Evolutionary conservation across 129 eudicot species (phyloP).

Genomic region (Ambrosia artemisiifolia): DNA sequence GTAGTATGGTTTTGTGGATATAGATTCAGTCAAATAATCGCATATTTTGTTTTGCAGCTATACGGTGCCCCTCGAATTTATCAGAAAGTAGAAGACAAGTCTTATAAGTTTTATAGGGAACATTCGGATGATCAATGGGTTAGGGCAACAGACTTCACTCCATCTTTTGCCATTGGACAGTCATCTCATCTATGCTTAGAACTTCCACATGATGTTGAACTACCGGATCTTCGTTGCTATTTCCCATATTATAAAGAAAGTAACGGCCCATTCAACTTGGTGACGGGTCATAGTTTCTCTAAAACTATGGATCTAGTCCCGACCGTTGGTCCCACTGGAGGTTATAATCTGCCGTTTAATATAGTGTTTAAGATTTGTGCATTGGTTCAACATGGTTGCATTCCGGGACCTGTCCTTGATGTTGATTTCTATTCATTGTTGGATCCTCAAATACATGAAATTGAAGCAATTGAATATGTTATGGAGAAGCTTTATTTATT

Average conservation of each 20-base stretch:
- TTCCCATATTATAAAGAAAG: slow-evolving; percentile 52
- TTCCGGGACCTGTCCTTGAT: slow-evolving; percentile 72
- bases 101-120: slow-evolving; percentile 35
- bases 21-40: no score
- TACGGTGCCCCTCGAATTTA: slow-evolving; percentile 73
- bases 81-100: slow-evolving; percentile 35
- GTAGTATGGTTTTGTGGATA: not conserved
- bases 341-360: slow-evolving; percentile 44
- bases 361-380: slow-evolving; percentile 56
- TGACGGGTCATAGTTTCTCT: slow-evolving; percentile 47
- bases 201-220: slow-evolving; percentile 44
- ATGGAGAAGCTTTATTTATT: slow-evolving; percentile 53
- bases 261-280: slow-evolving; percentile 34
- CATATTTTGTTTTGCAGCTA: slow-evolving; percentile 35
- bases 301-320: slow-evolving; percentile 55
- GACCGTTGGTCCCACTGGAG: slow-evolving; percentile 48
- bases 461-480: slow-evolving; percentile 49
- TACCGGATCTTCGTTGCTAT: slow-evolving; percentile 50
- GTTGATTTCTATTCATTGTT: slow-evolving; percentile 45
- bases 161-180: slow-evolving; percentile 60
- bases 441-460: slow-evolving; percentile 47
- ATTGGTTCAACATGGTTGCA: slow-evolving; percentile 80
- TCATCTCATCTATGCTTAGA: slow-evolving; percentile 72
- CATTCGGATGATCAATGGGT: slow-evolving; percentile 72
- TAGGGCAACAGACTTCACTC: slow-evolving; percentile 76